These are phyloP conservation scores for Acidomyces sp. DNA, from an alignment of 495 filamentous ascomycete genomes.

Conservation along the genomic window DNA sequence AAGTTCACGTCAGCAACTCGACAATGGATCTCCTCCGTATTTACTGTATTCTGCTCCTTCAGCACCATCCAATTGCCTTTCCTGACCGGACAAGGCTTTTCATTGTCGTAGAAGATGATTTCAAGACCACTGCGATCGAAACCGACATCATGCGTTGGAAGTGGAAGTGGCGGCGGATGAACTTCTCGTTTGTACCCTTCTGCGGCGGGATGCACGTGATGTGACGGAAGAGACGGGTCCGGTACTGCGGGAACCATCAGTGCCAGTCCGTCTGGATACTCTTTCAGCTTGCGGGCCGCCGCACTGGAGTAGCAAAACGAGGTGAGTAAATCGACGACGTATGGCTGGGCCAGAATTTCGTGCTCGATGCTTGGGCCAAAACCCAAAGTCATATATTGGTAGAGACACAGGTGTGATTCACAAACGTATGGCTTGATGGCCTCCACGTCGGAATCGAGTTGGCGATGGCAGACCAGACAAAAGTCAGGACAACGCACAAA, in stretches of 20 bases:
- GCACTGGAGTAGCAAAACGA: conserved; percentile 66
- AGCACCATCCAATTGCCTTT: conserved; percentile 50
- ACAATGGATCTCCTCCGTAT: conserved; percentile 27
- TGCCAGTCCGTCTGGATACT: conserved; percentile 56
- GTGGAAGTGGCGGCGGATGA: not conserved
- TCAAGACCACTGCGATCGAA: conserved; percentile 31
- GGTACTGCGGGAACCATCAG: conserved; percentile 48
- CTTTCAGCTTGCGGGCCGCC: conserved; percentile 32
- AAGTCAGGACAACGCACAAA: conserved; percentile 76
- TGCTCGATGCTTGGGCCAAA: conserved; percentile 77
- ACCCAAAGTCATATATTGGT: conserved; percentile 82
- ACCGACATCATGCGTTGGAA: conserved; percentile 11
- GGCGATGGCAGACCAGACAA: conserved; percentile 75
- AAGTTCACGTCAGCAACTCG: conserved; percentile 30
- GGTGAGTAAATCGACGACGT: conserved; percentile 75
- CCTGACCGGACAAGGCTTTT: conserved; percentile 28
- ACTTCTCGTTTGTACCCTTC: not conserved
- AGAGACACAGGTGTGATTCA: conserved; percentile 63
- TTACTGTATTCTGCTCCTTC: conserved; percentile 3
- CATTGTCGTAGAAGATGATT: conserved; percentile 29
- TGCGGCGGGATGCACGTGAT: not conserved
- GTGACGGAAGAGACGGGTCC: not conserved
- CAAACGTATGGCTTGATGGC: conserved; percentile 91
- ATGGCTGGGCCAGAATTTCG: conserved; percentile 66
- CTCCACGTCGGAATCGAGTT: conserved; percentile 56